Conservation (phyloP, 2,329 filamentous ascomycete genomes). For the Xenosphaeropsis pyriputrescens region DNA sequence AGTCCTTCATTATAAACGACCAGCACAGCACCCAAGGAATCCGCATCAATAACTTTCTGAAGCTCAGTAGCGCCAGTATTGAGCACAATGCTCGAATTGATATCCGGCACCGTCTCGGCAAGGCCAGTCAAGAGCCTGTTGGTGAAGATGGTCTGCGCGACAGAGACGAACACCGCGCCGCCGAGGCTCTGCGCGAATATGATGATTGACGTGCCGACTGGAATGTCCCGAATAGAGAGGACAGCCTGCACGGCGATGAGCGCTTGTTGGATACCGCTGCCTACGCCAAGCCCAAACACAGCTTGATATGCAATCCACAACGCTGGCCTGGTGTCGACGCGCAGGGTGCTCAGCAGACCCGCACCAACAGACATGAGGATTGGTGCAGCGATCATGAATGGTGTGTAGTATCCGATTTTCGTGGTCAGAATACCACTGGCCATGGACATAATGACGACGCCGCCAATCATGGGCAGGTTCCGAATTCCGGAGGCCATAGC, state of each 20-base stretch:
- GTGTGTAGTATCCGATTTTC: conserved; percentile 15
- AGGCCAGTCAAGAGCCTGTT: conserved; percentile 38
- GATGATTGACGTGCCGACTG: conserved; percentile 12
- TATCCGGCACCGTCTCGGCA: conserved; percentile 19
- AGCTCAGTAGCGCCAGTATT: conserved; percentile 36
- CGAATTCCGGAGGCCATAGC: conserved; percentile 21
- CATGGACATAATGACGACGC: conserved; percentile 15
- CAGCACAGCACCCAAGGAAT: conserved; percentile 28
- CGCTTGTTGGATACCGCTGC: conserved; percentile 8
- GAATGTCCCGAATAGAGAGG: conserved; percentile 7
- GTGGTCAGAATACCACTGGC: conserved; percentile 16
- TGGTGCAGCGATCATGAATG: conserved; percentile 8
- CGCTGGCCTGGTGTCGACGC: conserved; percentile 14
- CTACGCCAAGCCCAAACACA: conserved; percentile 9
- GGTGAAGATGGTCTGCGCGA: conserved; percentile 11
- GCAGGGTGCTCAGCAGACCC: conserved; percentile 22
- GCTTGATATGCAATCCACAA: conserved; percentile 18
- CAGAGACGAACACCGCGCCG: conserved; percentile 18
- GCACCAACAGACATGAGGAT: conserved; percentile 19
- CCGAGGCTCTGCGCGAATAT: conserved; percentile 18
- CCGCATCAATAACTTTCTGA: conserved; percentile 22
- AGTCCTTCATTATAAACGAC: conserved; percentile 36
- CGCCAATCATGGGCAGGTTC: conserved; percentile 18
- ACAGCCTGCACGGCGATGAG: conserved; percentile 9
- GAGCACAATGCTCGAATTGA: conserved; percentile 30